Percentiles rank a stretch among this genome's conserved stretches.
phyloP scores from a whole-genome alignment of 1,284 basidiomycete species.

The Cryptococcus sp. region DNA sequence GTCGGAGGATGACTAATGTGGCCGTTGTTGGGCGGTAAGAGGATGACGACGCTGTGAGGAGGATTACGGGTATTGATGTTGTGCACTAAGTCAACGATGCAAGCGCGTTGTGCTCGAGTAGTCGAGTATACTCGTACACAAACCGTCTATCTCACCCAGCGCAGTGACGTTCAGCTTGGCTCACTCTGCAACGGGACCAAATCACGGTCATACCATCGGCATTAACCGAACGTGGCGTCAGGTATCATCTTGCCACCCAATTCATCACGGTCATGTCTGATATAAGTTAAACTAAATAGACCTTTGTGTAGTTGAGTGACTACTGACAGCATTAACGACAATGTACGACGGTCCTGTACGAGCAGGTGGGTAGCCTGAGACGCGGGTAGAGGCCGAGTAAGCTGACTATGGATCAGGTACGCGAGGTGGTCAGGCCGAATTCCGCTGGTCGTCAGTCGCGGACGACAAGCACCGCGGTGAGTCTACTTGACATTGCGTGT shows the following conservation, averaged over 20 bases:
- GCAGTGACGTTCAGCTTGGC: no score
- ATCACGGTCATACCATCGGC: slow-evolving; percentile 5
- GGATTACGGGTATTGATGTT: no score
- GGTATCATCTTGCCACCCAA: neutral
- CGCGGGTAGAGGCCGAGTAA: neutral
- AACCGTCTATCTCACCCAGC: no score
- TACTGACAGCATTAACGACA: slow-evolving; percentile 2
- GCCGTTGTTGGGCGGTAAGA: no score
- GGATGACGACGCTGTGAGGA: no score
- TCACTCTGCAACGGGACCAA: slow-evolving; percentile 11
- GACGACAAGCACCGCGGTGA: slow-evolving; percentile 87
- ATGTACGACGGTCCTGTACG: slow-evolving; percentile 52
- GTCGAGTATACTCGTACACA: neutral
- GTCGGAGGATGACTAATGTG: no score
- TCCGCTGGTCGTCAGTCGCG: slow-evolving; percentile 79
- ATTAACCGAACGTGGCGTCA: slow-evolving; percentile 5
- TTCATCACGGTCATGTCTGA: neutral
- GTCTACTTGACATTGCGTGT: slow-evolving; percentile 23
- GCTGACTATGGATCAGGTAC: slow-evolving; percentile 59
- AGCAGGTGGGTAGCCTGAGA: slow-evolving; percentile 34
- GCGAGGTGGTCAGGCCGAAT: slow-evolving; percentile 83
- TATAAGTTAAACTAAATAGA: neutral
- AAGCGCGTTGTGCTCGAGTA: neutral
- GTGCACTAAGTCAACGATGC: no score
- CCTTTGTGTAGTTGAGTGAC: neutral